Base-by-base conservation (phyloP, 225 moss, liverwort and hornwort species). In the Marchantia polymorpha region DNA sequence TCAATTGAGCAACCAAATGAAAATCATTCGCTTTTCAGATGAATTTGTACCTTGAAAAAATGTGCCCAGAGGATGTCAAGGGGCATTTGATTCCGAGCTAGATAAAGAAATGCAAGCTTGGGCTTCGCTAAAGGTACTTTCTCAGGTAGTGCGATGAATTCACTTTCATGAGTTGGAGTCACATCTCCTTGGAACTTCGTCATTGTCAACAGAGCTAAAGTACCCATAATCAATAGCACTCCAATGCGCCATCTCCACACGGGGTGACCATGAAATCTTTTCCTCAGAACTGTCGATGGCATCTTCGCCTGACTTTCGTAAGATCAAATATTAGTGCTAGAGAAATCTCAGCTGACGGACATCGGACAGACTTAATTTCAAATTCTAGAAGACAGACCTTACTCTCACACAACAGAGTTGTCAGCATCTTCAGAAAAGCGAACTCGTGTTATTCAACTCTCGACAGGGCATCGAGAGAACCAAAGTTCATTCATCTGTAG, bases 1-100 rank as follows among this genome's bases (percentile, higher is more conserved):
- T 39, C 26, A 26, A 69, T 12, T 13, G 68, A 31, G 7, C 14
- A 25, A 5, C 22, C 68, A 25, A 20, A 31, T 31, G 26, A 69
- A 14, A 19, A 20, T 31, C 68, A 69, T 69, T 31, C 23, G 27
- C 68, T 31, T 13, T 5, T 39, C 25, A 26, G 58, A n/a, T 17
- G 39, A 5, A 39, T 39, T 39, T 39, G 5, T 76, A 96, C 96
- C 80, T 87, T 78, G 71, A 96, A 96, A 80, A 96, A 96, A 84
- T 92, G 90, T 14, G 86, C 81, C 96, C 96, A 96, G 68, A 96
- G 83, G 39, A 87, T 65, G 83, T 96, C 96, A 61, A 96, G 84
- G 17, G 94, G 89, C 90, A 96, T 92, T 63, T 82, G 84, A 59
- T 91, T 82, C 27, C 90, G 89, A 50, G 96, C 96, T 26, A 96